Conservation (phyloP, 2,329 filamentous ascomycete genomes). For the Erysiphe neolycopersici region DNA sequence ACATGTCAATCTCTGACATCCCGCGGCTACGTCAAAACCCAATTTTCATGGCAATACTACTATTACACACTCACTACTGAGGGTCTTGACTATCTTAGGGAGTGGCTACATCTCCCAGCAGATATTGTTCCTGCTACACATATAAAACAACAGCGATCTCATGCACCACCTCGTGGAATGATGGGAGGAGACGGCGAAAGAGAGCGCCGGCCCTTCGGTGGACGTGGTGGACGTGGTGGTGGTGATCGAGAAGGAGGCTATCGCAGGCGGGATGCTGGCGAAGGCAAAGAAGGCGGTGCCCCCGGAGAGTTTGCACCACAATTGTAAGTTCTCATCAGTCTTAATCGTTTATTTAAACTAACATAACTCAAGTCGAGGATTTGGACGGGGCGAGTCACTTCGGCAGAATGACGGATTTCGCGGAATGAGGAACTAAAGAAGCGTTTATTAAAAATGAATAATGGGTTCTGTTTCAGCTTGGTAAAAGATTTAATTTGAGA, state of each 20-base stretch:
- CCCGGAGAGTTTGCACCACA: conserved; percentile 77
- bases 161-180: conserved; percentile 77
- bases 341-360: conserved; percentile 8
- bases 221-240: conserved; percentile 45
- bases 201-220: conserved; percentile 56
- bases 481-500: too few relatives aligned
- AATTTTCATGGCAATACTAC: conserved; percentile 99
- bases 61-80: conserved; percentile 99
- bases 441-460: too few relatives aligned
- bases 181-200: conserved; percentile 60
- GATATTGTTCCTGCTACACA: conserved; percentile 98
- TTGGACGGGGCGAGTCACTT: conserved; percentile 30
- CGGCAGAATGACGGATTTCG: too few relatives aligned
- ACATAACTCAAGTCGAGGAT: conserved; percentile 39
- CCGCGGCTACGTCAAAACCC: conserved; percentile 97
- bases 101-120: conserved; percentile 98
- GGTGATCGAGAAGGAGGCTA: conserved; percentile 65
- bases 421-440: too few relatives aligned
- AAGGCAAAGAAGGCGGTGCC: conserved; percentile 73
- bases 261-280: conserved; percentile 56
- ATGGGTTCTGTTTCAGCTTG: too few relatives aligned
- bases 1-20: conserved; percentile 94
- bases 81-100: conserved; percentile 99
- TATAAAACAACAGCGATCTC: conserved; percentile 99
- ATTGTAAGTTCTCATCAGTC: conserved; percentile 32